Percentiles rank a stretch among this genome's conserved stretches.
These are phyloP conservation scores for Leishmania tarentolae DNA, from an alignment of 208 protist genomes.

Conservation along the genomic window DNA sequence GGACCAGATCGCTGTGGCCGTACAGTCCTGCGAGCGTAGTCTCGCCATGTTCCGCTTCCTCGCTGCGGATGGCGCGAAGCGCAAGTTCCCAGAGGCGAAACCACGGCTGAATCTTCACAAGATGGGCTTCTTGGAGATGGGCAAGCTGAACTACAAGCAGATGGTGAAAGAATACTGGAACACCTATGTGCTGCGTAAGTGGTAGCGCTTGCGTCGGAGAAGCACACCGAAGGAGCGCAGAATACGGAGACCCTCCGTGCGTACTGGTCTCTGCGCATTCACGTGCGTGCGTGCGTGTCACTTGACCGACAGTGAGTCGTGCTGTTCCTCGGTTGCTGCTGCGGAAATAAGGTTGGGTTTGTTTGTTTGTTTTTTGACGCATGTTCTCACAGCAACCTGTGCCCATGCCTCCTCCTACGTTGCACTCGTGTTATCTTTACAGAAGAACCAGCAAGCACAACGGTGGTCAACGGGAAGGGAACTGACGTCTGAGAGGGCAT, in stretches of 20 bases:
- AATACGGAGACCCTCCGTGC: background rate
- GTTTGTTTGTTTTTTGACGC: background rate
- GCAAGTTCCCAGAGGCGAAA: conserved; percentile 86
- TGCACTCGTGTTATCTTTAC: background rate
- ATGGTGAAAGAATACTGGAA: conserved; percentile 93
- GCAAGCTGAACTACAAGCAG: conserved; percentile 86
- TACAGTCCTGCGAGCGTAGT: conserved; percentile 84
- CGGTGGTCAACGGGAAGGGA: background rate
- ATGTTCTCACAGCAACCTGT: too few species aligned
- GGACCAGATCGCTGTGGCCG: conserved; percentile 79
- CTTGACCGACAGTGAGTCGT: background rate
- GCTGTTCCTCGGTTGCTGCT: background rate
- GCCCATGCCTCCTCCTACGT: background rate
- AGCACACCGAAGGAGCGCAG: background rate
- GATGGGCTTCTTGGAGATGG: conserved; percentile 90
- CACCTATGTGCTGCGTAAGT: conserved; percentile 84
- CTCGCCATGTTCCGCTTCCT: conserved; percentile 87
- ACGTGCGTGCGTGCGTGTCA: background rate
- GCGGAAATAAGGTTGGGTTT: background rate
- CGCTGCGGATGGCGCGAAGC: conserved; percentile 72
- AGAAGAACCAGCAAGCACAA: background rate
- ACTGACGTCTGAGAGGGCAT: background rate
- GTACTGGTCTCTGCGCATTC: background rate
- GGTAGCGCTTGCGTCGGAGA: conserved; percentile 37
- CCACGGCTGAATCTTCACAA: conserved; percentile 85